These are phyloP conservation scores for Raffaelea ambrosiae DNA, from an alignment of 2,329 filamentous ascomycete species.

Conservation along the genomic window DNA sequence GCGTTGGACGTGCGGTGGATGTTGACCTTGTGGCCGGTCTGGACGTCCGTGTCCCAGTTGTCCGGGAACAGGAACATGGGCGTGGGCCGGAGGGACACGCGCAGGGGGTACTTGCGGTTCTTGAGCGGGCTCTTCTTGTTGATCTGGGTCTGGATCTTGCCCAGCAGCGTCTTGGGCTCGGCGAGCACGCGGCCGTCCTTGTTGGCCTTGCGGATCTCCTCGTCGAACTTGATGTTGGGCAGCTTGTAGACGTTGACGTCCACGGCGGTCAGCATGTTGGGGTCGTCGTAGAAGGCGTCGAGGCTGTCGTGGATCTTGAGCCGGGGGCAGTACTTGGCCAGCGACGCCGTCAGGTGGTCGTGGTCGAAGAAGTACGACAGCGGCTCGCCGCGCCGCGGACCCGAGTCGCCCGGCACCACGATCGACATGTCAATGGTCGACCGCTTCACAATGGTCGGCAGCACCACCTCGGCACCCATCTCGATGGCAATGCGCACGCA, in stretches of 20 bases:
- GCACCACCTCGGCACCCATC: conserved; percentile 31
- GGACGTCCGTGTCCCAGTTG: conserved; percentile 14
- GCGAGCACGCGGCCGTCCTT: conserved; percentile 18
- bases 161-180: conserved; percentile 12
- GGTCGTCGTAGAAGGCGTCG: conserved; percentile 24
- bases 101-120: conserved; percentile 22
- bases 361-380: conserved; percentile 27
- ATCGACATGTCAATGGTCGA: conserved; percentile 20
- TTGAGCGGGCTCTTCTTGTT: conserved; percentile 17
- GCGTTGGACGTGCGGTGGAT: conserved; percentile 1
- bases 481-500: conserved; percentile 38
- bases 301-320: conserved; percentile 25
- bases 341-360: conserved; percentile 20
- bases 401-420: conserved; percentile 15
- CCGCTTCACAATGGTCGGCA: conserved; percentile 26
- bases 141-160: conserved; percentile 18
- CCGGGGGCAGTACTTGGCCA: conserved; percentile 25
- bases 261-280: conserved; percentile 17
- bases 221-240: conserved; percentile 7
- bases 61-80: conserved; percentile 23
- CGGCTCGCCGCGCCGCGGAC: conserved; percentile 18
- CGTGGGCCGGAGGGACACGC: conserved; percentile 20
- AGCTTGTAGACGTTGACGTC: conserved; percentile 17
- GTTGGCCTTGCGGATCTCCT: background rate
- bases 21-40: background rate